phyloP scores from a whole-genome alignment of 2,329 filamentous ascomycete species.

The Alternaria solani region DNA sequence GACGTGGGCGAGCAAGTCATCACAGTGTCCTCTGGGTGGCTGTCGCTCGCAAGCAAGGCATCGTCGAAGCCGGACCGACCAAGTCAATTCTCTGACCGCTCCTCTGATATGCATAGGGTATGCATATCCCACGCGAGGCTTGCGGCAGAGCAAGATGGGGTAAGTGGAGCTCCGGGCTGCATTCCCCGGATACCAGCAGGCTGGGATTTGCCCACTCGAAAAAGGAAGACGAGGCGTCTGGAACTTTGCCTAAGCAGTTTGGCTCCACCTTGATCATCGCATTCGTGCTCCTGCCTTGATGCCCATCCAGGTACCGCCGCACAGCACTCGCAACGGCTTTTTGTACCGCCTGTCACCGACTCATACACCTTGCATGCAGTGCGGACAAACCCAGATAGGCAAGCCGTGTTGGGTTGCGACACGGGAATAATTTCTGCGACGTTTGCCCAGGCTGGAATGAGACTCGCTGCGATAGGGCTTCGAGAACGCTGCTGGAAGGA shows the following conservation, averaged over 20 bases:
- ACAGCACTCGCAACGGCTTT: neutral
- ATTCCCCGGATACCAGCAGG: constrained; percentile 35
- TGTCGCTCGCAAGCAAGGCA: constrained; percentile 21
- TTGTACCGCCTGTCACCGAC: constrained; percentile 4
- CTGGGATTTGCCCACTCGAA: constrained; percentile 22
- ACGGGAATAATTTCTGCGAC: constrained; percentile 15
- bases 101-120: constrained; percentile 19
- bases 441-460: constrained; percentile 16
- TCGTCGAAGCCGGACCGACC: constrained; percentile 15
- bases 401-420: constrained; percentile 10
- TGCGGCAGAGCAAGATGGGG: constrained; percentile 27
- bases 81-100: constrained; percentile 37
- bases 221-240: constrained; percentile 28
- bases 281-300: constrained; percentile 11
- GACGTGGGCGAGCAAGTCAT: constrained; percentile 20
- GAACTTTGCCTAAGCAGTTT: constrained; percentile 12
- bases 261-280: constrained; percentile 18
- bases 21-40: constrained; percentile 17
- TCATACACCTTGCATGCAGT: constrained; percentile 3
- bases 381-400: constrained; percentile 10
- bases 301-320: constrained; percentile 1
- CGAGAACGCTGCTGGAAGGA: constrained; percentile 38
- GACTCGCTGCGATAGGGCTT: constrained; percentile 26
- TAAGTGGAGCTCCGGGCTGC: constrained; percentile 33
- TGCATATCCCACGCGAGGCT: constrained; percentile 36